Conservation (phyloP, 306 rosid species). For the Vachellia collinsii region DNA sequence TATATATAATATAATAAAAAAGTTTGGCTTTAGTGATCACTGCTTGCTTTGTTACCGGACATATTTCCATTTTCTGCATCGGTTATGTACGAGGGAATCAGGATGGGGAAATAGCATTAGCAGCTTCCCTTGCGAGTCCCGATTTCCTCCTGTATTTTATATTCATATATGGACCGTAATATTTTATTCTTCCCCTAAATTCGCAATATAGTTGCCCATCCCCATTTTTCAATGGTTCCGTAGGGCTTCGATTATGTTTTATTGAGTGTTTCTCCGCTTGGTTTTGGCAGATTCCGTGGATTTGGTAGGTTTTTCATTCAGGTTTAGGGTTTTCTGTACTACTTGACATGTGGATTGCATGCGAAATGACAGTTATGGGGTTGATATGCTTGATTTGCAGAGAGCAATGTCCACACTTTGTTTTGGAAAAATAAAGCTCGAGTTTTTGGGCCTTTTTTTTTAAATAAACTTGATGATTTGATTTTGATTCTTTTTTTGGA, state of each 20-base stretch:
- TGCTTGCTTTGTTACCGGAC: neutral
- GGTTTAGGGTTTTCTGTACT: conserved; percentile 61
- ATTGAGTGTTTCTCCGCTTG: neutral
- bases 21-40: no score
- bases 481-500: neutral
- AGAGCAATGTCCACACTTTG: conserved; percentile 22
- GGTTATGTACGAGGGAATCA: neutral
- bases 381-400: conserved; percentile 28
- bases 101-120: neutral
- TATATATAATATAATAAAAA: no score
- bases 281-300: conserved; percentile 31
- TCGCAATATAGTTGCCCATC: conserved; percentile 63
- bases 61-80: neutral
- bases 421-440: conserved; percentile 24
- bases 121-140: no score
- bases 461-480: neutral
- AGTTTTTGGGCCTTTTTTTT: neutral
- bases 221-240: conserved; percentile 62
- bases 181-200: conserved; percentile 53
- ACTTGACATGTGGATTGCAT: conserved; percentile 40
- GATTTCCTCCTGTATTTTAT: neutral
- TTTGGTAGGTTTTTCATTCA: conserved; percentile 51
- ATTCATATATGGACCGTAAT: conserved; percentile 51
- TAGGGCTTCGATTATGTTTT: conserved; percentile 58
- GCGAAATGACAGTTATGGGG: conserved; percentile 32